phyloP scores from a whole-genome alignment of 75 land plant genomes.

The Cunninghamia lanceolata region DNA sequence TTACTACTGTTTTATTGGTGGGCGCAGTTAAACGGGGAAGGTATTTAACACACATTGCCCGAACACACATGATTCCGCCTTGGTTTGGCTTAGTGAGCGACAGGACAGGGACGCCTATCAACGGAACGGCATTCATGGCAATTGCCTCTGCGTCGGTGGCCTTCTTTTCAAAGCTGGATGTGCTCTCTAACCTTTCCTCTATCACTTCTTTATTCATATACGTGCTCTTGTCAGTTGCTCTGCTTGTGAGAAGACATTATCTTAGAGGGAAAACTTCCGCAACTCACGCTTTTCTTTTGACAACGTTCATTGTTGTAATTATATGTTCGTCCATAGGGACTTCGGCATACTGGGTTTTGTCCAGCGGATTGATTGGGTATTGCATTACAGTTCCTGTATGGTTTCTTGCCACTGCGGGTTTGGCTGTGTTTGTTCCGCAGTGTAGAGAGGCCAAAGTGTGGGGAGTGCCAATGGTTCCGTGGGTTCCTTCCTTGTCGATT shows the following conservation, averaged over 20 bases:
- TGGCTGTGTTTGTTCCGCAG: slow-evolving; percentile 36
- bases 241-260: slow-evolving; percentile 74
- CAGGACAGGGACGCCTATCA: slow-evolving; percentile 61
- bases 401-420: slow-evolving; percentile 48
- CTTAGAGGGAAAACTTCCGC: slow-evolving; percentile 29
- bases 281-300: slow-evolving; percentile 15
- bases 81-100: slow-evolving; percentile 64
- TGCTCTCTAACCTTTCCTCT: slow-evolving; percentile 69
- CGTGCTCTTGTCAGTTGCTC: slow-evolving; percentile 68
- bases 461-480: slow-evolving; percentile 73
- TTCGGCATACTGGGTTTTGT: slow-evolving; percentile 36
- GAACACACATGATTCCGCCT: slow-evolving; percentile 73
- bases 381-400: slow-evolving; percentile 37
- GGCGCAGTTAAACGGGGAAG: slow-evolving; percentile 63
- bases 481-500: slow-evolving; percentile 60
- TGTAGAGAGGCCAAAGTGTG: slow-evolving; percentile 54
- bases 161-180: slow-evolving; percentile 67
- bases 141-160: slow-evolving; percentile 35
- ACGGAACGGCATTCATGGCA: slow-evolving; percentile 51
- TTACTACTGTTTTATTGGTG: slow-evolving; percentile 56
- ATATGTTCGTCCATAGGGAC: slow-evolving; percentile 37
- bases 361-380: slow-evolving; percentile 46
- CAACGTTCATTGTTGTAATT: slow-evolving; percentile 29
- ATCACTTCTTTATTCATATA: slow-evolving; percentile 77
- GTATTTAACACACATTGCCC: slow-evolving; percentile 66